phyloP scores from a whole-genome alignment of 768 basidiomycete genomes.

The Macrolepiota albuminosa region DNA sequence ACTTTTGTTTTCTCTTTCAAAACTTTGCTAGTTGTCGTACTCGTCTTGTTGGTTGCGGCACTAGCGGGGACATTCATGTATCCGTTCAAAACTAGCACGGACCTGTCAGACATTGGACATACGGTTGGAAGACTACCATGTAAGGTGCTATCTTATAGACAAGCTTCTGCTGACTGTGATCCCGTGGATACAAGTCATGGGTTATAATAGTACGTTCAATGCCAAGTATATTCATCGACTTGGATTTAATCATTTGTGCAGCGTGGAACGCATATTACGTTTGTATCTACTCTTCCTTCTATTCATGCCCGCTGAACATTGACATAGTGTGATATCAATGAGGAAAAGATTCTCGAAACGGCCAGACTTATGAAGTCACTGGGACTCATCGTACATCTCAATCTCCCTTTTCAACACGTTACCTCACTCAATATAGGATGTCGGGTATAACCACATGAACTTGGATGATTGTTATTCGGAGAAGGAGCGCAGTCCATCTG shows the following conservation, averaged over 20 bases:
- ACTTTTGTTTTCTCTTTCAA: slow-evolving; percentile 6
- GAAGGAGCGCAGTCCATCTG: slow-evolving; percentile 43
- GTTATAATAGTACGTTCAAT: slow-evolving; percentile 54
- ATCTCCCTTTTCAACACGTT: neutral
- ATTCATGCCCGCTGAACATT: neutral
- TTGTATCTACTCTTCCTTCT: slow-evolving; percentile 9
- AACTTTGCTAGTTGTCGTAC: neutral
- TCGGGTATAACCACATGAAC: slow-evolving; percentile 57
- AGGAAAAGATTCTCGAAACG: slow-evolving; percentile 45
- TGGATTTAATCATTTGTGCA: slow-evolving; percentile 16
- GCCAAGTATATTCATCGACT: neutral
- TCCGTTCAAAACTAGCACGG: neutral
- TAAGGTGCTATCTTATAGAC: neutral
- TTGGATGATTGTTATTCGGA: slow-evolving; percentile 67
- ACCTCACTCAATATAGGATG: slow-evolving; percentile 30
- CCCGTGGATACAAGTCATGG: slow-evolving; percentile 40
- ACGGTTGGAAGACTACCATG: slow-evolving; percentile 6
- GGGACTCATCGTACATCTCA: slow-evolving; percentile 40
- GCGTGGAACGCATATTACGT: slow-evolving; percentile 73
- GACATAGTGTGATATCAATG: slow-evolving; percentile 53
- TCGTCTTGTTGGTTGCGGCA: neutral
- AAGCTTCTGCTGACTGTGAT: neutral
- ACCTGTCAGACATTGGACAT: neutral
- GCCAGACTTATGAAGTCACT: slow-evolving; percentile 41
- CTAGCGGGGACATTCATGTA: slow-evolving; percentile 2